Base-by-base conservation (phyloP, 768 basidiomycete species). In the Kwoniella sp. region DNA sequence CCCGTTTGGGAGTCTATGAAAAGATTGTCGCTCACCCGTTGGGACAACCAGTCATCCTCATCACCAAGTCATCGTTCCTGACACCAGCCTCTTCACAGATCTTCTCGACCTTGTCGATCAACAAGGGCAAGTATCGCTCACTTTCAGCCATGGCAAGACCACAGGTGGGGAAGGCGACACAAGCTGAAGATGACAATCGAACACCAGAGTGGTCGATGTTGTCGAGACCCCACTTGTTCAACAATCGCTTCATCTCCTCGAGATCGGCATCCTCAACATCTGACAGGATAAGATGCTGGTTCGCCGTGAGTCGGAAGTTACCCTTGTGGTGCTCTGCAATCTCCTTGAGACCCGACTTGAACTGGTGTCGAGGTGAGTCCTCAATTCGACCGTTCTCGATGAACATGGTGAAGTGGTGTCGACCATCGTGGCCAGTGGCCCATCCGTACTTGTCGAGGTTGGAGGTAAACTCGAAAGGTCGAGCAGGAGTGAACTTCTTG, bases 361-460 rank as follows among this genome's bases (percentile, higher is more conserved):
- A 97, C 68, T 91, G 87, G 57, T 86, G 85, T 13, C 92, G 88
- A 12, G 70, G 29, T 79, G 93, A 92, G 80, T 98, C 93, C 80
- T 92, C 88, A n/a, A 99, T 86, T 22, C 95, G 90, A 21, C 96
- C 95, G 74, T 99, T 99, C 83, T 99, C 96, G 79, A 99, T 90
- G 81, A 93, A 98, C 80, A 89, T 83, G 55, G 89, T 92, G 80
- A 92, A 93, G 80, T 98, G 92, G 75, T 92, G 89, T 68, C 84
- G 87, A 64, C 92, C 93, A 72, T 97, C 88, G 73, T 88, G 84
- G 56, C 92, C 92, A 19, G 86, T 88, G 59, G 86, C 82, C 96
- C 96, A 99, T 48, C 96, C 96, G 70, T 87, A 98, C 77, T 94
- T 88, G 80, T 99, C 96, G 71, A 92, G 82, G 81, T 97, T 98